Base-by-base conservation (phyloP, 2,329 filamentous ascomycete species). In the Aspergillus sp. region DNA sequence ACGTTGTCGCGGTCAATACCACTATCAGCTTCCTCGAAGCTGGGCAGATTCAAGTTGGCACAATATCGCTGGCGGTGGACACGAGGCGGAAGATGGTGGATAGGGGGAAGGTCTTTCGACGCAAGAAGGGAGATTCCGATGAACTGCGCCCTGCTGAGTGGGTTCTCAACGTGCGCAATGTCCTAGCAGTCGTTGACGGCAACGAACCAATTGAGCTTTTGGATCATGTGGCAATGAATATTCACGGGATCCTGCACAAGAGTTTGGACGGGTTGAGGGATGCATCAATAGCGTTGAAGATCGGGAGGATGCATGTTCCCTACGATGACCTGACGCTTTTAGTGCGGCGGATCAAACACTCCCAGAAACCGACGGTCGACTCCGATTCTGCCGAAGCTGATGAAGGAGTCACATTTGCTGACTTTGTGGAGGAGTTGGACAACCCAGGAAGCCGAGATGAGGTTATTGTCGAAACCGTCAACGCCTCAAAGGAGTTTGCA, bases 81-180 rank as follows among this genome's bases (percentile, higher is more conserved):
- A 98, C 95, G 7, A 84, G 96, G 68, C 89, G 88, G 64, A 96
- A 96, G 79, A 94, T 93, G 78, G 92, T 97, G 31, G 93, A 97
- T 73, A 87, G 93, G 58, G 92, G 92, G 62, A 90, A 93, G 49
- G 89, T 96, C 70, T 97, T 97, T 77, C 89, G 93, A 69, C 91
- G 92, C 72, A 85, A 90, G 76, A 88, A 88, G 72, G 83, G 88
- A 66, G 83, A 86, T 66, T 83, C 83, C 48, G 82, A 84, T 30
- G 81, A 87, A 54, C 88, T 90, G 69, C 84, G 86, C 51, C 93
- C 95, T 45, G 94, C 93, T 1, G 96, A 99, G 81, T 99, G 96
- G 94, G 94, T 96, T 66, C 85, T 96, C 70, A 90, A 90, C 7
- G 78, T 94, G 55, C 88, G 92, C 63, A 97, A 93, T 76, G 85